Percentiles rank a stretch among this genome's conserved stretches.
Conservation (phyloP, 768 basidiomycete genomes). For the Mycena filopes region DNA sequence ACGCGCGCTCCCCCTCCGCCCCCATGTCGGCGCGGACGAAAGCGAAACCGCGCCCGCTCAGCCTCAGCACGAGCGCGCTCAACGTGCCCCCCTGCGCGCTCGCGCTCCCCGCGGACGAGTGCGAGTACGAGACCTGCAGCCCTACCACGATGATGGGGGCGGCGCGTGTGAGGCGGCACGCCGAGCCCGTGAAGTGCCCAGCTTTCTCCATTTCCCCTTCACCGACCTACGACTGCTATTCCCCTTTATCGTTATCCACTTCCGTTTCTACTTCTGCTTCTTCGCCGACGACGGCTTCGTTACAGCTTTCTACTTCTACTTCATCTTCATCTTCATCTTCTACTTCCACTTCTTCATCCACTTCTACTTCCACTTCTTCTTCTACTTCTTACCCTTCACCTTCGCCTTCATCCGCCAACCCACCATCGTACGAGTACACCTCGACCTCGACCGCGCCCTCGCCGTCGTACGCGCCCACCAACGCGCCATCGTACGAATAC, state of each 20-base stretch:
- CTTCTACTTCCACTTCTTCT: not conserved
- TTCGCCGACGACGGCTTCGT: not conserved
- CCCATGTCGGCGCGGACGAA: not conserved
- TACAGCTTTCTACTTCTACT: not conserved
- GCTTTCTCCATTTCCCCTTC: not conserved
- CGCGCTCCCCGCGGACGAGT: not conserved
- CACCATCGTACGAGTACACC: no score
- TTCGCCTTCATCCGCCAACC: not conserved
- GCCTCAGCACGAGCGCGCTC: not conserved
- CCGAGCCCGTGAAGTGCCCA: not conserved
- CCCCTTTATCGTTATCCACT: not conserved
- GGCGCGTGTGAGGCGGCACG: not conserved
- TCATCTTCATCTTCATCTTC: not conserved
- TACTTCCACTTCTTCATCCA: not conserved
- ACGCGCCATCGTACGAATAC: not conserved
- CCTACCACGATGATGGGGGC: no score
- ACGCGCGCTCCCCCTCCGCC: not conserved
- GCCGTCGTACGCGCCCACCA: not conserved
- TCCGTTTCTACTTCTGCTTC: not conserved
- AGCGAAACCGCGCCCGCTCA: not conserved
- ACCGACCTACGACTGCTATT: not conserved
- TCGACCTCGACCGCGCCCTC: not conserved
- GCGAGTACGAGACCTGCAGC: no score
- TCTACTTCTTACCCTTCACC: not conserved
- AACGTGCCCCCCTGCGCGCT: not conserved